These are phyloP conservation scores for Pseudogymnoascus sp. DNA, from an alignment of 2,329 filamentous ascomycete genomes.

Conservation along the genomic window DNA sequence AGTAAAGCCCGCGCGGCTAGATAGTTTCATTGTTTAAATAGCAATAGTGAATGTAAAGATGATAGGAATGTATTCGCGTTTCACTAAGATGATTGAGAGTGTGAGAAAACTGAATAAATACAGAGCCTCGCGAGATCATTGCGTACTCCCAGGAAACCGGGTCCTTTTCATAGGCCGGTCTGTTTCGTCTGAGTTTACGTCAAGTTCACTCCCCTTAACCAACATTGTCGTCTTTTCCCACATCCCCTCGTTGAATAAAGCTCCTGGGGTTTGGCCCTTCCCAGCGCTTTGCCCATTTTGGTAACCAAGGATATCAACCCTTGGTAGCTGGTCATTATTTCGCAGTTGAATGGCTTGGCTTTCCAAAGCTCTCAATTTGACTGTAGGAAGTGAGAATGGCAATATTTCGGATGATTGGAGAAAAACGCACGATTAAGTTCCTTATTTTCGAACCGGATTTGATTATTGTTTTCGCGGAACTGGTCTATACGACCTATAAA, in stretches of 20 bases:
- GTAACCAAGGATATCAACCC: neutral
- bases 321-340: neutral
- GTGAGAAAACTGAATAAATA: neutral
- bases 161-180: neutral
- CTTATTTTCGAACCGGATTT: neutral
- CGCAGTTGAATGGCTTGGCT: neutral
- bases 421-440: neutral
- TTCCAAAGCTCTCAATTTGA: neutral
- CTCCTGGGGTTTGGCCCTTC: neutral
- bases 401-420: neutral
- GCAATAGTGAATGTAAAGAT: neutral
- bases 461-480: neutral
- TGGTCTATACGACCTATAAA: neutral
- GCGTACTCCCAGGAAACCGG: neutral
- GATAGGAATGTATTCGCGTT: neutral
- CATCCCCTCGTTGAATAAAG: neutral
- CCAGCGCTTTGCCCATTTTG: neutral
- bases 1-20: neutral
- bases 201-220: neutral
- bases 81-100: neutral
- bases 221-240: neutral
- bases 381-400: neutral
- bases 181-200: neutral
- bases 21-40: neutral
- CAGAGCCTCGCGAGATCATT: neutral